Conservation (phyloP, 345 rosid genomes). For the Arabidopsis thaliana region TAIR10.1 NC_003075.7:1072501-1073000, state of each 20-base stretch:
- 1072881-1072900: conserved; percentile 92
- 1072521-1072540: conserved; percentile 23
- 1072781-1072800: conserved; percentile 37
- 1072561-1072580: conserved; percentile 59
- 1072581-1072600: conserved; percentile 80
- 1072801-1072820: conserved; percentile 59
- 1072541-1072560: conserved; percentile 46
- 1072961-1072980: conserved; percentile 13
- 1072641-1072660: conserved; percentile 82
- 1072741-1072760: conserved; percentile 36
- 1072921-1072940: conserved; percentile 48
- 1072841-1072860: conserved; percentile 94
- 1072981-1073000: conserved; percentile 31
- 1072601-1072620: conserved; percentile 83
- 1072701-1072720: conserved; percentile 62
- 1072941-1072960: conserved; percentile 30
- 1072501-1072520: conserved; percentile 24
- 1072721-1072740: conserved; percentile 75
- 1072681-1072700: conserved; percentile 69
- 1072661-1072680: conserved; percentile 79
- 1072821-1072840: conserved; percentile 77
- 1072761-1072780: conserved; percentile 49
- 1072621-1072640: conserved; percentile 90
- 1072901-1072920: conserved; percentile 91
- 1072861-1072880: conserved; percentile 86